Base-by-base conservation (phyloP, 768 basidiomycete species). In the Boletus patriciae region DNA sequence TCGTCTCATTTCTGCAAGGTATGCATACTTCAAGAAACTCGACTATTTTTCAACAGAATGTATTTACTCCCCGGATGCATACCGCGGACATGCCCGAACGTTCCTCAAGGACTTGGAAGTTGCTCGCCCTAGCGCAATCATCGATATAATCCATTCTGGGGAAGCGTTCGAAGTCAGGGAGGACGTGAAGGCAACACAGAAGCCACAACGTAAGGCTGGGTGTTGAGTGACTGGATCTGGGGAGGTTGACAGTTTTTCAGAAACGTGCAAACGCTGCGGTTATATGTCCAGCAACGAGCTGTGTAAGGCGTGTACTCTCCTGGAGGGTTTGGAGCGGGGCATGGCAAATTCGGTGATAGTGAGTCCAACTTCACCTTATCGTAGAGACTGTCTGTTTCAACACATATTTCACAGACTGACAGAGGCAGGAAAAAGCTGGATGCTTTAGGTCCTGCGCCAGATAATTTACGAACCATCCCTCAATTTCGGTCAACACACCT, bases 11-110 rank as follows among this genome's bases (percentile, higher is more conserved):
- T 31, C 36, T 41, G 16, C 33, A 65, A 95, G 93, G 93, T 98
- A 98, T 71, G 96, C 96, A 10, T 98, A 99, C 74, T 98, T 98
- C 80, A 98, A 96, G 78, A 97, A 98, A 73, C 80, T 99, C 21
- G 95, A 98, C 68, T 99, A 99, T 73, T 98, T 97, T 74, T 98
- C 95, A 3, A 99, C 96, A 9, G 97, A 99, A 70, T 99, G 97
- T 71, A 98, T 98, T 63, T 99, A 99, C 72, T 95, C 94, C 5
- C 96, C 97, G 10, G 97, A 98, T 70, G 97, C 97, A 6, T 99
- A 99, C 70, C 89, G 97, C 9, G 97, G 97, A 0, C 95, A 98
- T 69, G 94, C 97, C 1, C 83, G 97, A 46, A 85, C 84, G 0
- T 96, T 98, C 65, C 82, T 99, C 38, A 99, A 99, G 73, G 93